Evolutionary conservation across 2,329 filamentous ascomycete species (phyloP).

Genomic region (Chaetomium globosum): DNA sequence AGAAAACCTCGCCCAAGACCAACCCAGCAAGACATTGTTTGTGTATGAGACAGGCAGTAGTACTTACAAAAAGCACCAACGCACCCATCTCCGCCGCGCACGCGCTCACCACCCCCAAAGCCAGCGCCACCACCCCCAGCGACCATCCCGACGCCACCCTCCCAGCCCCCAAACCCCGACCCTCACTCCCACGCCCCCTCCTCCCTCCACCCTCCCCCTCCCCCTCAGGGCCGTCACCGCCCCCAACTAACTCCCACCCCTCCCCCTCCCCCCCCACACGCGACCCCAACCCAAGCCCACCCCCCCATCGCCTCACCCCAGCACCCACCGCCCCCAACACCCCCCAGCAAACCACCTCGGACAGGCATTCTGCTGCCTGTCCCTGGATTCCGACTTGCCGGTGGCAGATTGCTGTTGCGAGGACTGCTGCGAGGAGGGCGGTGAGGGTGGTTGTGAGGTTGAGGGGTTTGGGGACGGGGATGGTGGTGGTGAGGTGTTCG

Average conservation of each 20-base stretch:
- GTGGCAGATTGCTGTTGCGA: slow-evolving; percentile 24
- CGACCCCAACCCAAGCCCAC: neutral
- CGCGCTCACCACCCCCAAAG: slow-evolving; percentile 32
- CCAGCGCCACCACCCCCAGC: slow-evolving; percentile 29
- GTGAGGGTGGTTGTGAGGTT: neutral
- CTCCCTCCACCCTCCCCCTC: neutral
- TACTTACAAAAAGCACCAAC: slow-evolving; percentile 27
- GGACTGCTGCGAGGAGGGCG: slow-evolving; percentile 29
- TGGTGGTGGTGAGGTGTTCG: too few species aligned
- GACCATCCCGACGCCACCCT: slow-evolving; percentile 7
- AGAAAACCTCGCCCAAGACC: neutral
- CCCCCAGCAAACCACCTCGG: slow-evolving; percentile 43
- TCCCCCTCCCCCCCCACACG: neutral
- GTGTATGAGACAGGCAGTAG: neutral
- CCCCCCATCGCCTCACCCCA: neutral
- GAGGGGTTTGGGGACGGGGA: neutral
- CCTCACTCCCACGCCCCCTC: neutral
- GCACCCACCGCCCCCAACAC: slow-evolving; percentile 37
- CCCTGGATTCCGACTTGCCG: slow-evolving; percentile 21
- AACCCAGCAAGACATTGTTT: too few species aligned
- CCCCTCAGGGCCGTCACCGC: neutral
- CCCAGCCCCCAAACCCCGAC: neutral
- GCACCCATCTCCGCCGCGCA: slow-evolving; percentile 34
- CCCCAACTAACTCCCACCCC: neutral
- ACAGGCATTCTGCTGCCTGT: slow-evolving; percentile 38